phyloP scores from a whole-genome alignment of 495 filamentous ascomycete genomes.

The Aspergillus haitiensis region DNA sequence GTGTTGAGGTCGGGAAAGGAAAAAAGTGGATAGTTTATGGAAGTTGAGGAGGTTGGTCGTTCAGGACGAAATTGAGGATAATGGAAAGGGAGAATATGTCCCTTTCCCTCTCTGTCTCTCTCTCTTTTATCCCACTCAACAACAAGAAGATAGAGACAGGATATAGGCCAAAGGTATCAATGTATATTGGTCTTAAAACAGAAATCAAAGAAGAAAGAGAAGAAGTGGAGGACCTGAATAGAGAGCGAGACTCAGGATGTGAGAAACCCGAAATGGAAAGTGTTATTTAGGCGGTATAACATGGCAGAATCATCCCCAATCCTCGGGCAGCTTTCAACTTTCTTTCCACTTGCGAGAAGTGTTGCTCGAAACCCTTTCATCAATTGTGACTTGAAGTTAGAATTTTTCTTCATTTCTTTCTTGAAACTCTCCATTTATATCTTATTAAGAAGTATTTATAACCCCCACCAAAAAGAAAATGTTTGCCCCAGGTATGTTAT shows the following conservation, averaged over 20 bases:
- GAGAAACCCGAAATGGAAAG: constrained; percentile 9
- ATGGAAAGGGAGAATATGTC: too few relatives aligned
- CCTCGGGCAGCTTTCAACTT: background rate
- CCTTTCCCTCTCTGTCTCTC: too few relatives aligned
- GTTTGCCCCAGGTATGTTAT: constrained; percentile 45
- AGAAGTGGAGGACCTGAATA: constrained; percentile 3
- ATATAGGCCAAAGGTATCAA: too few relatives aligned
- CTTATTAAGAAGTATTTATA: background rate
- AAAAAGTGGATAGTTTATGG: background rate
- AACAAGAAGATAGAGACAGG: too few relatives aligned
- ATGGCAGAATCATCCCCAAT: constrained; percentile 11
- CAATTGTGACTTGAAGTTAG: background rate
- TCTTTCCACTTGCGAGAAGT: background rate
- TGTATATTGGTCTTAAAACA: background rate
- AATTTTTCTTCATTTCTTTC: too few relatives aligned
- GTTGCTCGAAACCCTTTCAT: background rate
- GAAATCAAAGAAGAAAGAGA: background rate
- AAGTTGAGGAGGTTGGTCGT: background rate
- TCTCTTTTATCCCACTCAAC: too few relatives aligned
- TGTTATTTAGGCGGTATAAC: constrained; percentile 6
- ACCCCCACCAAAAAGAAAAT: constrained; percentile 24
- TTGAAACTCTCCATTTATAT: background rate
- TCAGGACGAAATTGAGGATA: too few relatives aligned
- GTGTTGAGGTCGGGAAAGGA: constrained; percentile 5
- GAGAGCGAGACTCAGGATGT: background rate